These are phyloP conservation scores for Podospora bellae-mahoneyi DNA, from an alignment of 495 filamentous ascomycete genomes.

Conservation along the genomic window DNA sequence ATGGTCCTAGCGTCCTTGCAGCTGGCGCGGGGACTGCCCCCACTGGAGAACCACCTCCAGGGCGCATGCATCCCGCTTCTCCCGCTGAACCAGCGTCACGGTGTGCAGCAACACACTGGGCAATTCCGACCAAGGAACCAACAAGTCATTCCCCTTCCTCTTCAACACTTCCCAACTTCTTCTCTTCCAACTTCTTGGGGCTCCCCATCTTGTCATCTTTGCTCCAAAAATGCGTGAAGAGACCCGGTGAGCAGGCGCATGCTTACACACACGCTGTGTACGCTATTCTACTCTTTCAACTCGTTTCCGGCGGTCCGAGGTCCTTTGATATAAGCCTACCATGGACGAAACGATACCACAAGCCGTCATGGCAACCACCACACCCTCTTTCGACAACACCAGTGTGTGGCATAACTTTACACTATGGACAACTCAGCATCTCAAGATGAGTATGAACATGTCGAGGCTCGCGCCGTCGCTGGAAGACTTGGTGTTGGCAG, in stretches of 20 bases:
- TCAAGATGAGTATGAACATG: constrained; percentile 42
- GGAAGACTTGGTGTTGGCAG: constrained; percentile 57
- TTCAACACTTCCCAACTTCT: background rate
- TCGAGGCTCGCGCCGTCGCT: constrained; percentile 44
- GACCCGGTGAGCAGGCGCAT: constrained; percentile 1
- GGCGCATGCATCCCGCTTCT: background rate
- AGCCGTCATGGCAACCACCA: constrained; percentile 20
- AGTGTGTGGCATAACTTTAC: constrained; percentile 49
- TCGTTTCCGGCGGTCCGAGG: background rate
- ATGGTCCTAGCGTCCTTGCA: background rate
- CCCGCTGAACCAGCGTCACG: background rate
- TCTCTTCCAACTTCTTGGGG: background rate
- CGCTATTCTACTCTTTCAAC: background rate
- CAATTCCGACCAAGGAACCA: background rate
- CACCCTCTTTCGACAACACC: constrained; percentile 34
- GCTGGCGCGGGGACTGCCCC: background rate
- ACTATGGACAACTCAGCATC: constrained; percentile 43
- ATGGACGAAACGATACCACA: constrained; percentile 18
- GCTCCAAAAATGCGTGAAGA: background rate
- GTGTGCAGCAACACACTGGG: background rate
- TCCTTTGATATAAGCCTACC: background rate
- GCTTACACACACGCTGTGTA: background rate
- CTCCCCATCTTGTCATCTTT: background rate
- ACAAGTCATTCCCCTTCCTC: background rate
- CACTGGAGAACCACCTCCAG: background rate